Percentiles rank a stretch among this genome's conserved stretches.
phyloP scores from a whole-genome alignment of 2,329 filamentous ascomycete genomes.

The Colletotrichum cordylinicola region DNA sequence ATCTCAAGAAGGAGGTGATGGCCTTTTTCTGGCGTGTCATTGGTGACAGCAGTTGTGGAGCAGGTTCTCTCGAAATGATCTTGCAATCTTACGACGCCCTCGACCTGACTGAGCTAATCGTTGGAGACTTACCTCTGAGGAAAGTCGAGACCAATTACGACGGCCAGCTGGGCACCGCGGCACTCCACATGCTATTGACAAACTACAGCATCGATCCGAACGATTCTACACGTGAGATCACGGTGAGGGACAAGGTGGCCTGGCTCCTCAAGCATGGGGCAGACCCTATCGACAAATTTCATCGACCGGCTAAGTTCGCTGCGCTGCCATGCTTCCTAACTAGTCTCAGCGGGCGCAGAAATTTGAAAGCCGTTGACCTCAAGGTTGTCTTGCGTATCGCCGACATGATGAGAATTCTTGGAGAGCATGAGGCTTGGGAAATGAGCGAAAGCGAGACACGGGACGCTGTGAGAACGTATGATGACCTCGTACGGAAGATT shows the following conservation, averaged over 20 bases:
- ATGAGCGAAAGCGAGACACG: neutral
- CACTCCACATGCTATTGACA: neutral
- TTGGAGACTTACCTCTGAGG: neutral
- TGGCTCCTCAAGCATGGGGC: neutral
- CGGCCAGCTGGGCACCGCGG: neutral
- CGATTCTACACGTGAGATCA: neutral
- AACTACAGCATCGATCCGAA: neutral
- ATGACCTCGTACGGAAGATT: neutral
- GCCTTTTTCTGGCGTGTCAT: neutral
- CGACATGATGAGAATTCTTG: neutral
- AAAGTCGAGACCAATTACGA: neutral
- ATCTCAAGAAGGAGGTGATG: neutral
- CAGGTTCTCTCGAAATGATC: neutral
- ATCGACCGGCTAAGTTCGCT: neutral
- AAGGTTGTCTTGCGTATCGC: neutral
- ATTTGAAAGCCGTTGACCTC: neutral
- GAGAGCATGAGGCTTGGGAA: neutral
- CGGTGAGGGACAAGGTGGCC: neutral
- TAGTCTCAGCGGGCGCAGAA: neutral
- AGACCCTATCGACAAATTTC: neutral
- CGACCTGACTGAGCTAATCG: neutral
- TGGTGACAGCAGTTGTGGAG: rapidly evolving
- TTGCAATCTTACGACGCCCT: neutral
- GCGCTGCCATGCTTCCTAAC: neutral
- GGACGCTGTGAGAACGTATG: neutral